Conservation (phyloP, 2,329 filamentous ascomycete species). For the Trichoderma sp. region DNA sequence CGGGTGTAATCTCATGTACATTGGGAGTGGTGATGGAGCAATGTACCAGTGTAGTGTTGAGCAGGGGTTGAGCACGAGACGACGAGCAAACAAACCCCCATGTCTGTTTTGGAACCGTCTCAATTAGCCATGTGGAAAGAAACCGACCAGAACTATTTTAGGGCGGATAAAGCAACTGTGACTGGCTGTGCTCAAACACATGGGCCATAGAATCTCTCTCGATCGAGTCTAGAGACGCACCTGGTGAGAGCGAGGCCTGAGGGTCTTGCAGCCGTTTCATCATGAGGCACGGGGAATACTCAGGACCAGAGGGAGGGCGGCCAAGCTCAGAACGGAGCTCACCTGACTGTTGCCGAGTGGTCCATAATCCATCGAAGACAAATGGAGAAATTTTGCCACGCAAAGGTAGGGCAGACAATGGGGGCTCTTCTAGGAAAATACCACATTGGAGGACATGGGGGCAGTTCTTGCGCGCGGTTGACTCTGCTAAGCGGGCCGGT, state of each 20-base stretch:
- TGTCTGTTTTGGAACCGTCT: neutral
- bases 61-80: neutral
- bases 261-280: constrained; percentile 12
- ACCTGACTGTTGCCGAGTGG: neutral
- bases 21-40: neutral
- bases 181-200: neutral
- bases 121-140: neutral
- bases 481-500: neutral
- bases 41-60: neutral
- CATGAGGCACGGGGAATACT: neutral
- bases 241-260: neutral
- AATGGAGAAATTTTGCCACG: neutral
- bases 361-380: neutral
- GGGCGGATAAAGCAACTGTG: neutral
- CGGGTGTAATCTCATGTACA: neutral
- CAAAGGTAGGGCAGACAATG: neutral
- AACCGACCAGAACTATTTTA: neutral
- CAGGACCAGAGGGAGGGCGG: constrained; percentile 9
- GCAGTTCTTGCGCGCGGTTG: neutral
- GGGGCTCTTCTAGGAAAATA: neutral
- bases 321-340: constrained; percentile 10
- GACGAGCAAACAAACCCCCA: neutral
- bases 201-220: neutral
- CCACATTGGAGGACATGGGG: neutral
- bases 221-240: neutral